Percentiles rank a stretch among this genome's conserved stretches.
Evolutionary conservation across 169 alveolate species (phyloP).

Genomic region (Plasmodium cynomolgi): DNA sequence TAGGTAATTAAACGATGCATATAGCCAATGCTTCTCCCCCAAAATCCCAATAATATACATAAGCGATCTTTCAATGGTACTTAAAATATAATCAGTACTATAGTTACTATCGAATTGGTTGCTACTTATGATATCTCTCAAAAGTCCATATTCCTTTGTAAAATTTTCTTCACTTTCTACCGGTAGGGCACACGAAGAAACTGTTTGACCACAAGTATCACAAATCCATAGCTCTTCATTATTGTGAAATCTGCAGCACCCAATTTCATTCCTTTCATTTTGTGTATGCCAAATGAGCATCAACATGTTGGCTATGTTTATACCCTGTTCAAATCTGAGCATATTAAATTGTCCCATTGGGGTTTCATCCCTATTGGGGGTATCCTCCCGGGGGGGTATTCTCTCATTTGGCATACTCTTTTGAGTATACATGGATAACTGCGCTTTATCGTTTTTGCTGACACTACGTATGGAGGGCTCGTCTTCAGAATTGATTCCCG

Average conservation of each 20-base stretch:
- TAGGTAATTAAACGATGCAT: constrained; percentile 68
- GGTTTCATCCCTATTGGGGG: not conserved
- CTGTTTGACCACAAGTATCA: constrained; percentile 30
- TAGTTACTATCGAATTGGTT: constrained; percentile 14
- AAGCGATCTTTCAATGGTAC: constrained; percentile 28
- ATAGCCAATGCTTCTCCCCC: constrained; percentile 73
- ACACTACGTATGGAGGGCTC: not conserved
- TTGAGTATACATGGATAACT: not conserved
- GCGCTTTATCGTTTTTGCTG: not conserved
- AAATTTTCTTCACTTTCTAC: constrained; percentile 48
- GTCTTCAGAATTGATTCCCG: not conserved
- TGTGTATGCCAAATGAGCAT: constrained; percentile 47
- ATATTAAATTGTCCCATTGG: not conserved
- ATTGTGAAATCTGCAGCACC: constrained; percentile 45
- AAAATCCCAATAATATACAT: constrained; percentile 39
- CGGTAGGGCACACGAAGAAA: constrained; percentile 27
- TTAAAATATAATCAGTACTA: constrained; percentile 4
- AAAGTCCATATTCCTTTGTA: constrained; percentile 23
- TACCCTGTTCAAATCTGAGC: constrained; percentile 4
- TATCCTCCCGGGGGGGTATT: not conserved
- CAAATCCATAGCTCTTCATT: constrained; percentile 37
- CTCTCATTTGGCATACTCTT: not conserved
- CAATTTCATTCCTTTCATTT: constrained; percentile 33
- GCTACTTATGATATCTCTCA: constrained; percentile 38
- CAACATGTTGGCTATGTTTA: constrained; percentile 23